A percentile compares a stretch with the other conserved stretches of the same genome.
phyloP scores from a whole-genome alignment of 2,329 filamentous ascomycete species.

The Nemania diffusa region DNA sequence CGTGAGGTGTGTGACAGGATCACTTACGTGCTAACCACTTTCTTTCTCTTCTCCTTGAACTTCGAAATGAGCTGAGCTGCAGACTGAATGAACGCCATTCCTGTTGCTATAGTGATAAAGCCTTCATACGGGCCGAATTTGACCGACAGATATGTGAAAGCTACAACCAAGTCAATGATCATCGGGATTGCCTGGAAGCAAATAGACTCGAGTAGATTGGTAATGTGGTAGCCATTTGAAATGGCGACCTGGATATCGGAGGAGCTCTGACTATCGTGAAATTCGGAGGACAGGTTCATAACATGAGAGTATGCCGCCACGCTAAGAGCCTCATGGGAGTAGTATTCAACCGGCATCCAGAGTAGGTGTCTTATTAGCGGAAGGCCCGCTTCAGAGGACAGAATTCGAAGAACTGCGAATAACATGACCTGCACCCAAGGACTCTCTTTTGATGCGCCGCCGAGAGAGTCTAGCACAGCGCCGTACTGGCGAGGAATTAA shows the following conservation, averaged over 20 bases:
- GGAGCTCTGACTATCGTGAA: constrained; percentile 69
- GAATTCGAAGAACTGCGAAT: constrained; percentile 63
- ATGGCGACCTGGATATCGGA: constrained; percentile 69
- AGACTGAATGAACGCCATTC: constrained; percentile 65
- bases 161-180: constrained; percentile 68
- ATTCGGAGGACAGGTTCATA: constrained; percentile 69
- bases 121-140: constrained; percentile 70
- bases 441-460: constrained; percentile 58
- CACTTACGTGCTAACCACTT: constrained; percentile 59
- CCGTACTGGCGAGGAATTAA: constrained; percentile 85
- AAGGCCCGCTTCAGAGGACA: constrained; percentile 65
- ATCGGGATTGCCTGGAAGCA: constrained; percentile 69
- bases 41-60: constrained; percentile 61
- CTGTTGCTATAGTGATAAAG: constrained; percentile 69
- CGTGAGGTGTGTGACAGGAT: neutral
- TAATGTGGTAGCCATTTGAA: constrained; percentile 63
- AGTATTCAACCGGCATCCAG: constrained; percentile 68
- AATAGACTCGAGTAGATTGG: constrained; percentile 66
- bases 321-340: constrained; percentile 64
- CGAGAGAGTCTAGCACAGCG: constrained; percentile 77
- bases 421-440: constrained; percentile 64
- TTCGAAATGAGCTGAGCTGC: constrained; percentile 62
- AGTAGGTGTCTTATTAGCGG: constrained; percentile 65
- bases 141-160: constrained; percentile 68
- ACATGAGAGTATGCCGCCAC: constrained; percentile 68